Evolutionary conservation across 495 filamentous ascomycete species (phyloP), one percentile per base, ranked within the genome.

Genomic region (Penicillium coffeae): DNA sequence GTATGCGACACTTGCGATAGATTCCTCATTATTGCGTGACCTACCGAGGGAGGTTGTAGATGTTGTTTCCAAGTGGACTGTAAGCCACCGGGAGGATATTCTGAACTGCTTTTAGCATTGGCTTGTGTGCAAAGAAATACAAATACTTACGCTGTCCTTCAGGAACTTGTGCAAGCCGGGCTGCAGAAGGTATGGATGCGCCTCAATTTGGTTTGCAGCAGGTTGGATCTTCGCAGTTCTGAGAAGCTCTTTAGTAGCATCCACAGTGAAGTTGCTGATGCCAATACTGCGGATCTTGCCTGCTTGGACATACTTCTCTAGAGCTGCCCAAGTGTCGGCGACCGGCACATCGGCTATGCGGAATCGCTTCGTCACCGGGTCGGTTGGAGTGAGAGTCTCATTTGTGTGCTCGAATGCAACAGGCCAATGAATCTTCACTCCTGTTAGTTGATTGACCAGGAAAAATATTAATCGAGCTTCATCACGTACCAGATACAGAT

Each of bases 131-230:
- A 0, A 33, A 21, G 22, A 12, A 12, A n/a, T 20, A 12, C 2
- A 19, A 42, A 0, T 10, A 12, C 45, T 21, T 45, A 64, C 64
- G 20, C 62, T 65, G 4, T 66, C 61, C 30, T 67, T 62, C 42
- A 62, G 43, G 37, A 52, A 71, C 15, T 51, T 20, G 13, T 88
- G 38, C 15, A 94, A 73, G 10, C 66, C 65, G 0, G 69, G 65
- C 60, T 86, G 88, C 58, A 90, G 87, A 21, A 95, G 73, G 63
- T 93, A 94, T 0, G 88, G 84, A 60, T 93, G 86, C 52, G 82
- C 90, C 64, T 95, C 89, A 55, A 94, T 87, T 71, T 94, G 88
- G 70, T 94, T 94, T 51, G 86, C 77, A 18, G 76, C 85, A 0
- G 89, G 89, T 20, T 71, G 65, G 32, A 81, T 65, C 44, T 71